Conservation (phyloP, 2,329 filamentous ascomycete species). For the Colletotrichum siamense region DNA sequence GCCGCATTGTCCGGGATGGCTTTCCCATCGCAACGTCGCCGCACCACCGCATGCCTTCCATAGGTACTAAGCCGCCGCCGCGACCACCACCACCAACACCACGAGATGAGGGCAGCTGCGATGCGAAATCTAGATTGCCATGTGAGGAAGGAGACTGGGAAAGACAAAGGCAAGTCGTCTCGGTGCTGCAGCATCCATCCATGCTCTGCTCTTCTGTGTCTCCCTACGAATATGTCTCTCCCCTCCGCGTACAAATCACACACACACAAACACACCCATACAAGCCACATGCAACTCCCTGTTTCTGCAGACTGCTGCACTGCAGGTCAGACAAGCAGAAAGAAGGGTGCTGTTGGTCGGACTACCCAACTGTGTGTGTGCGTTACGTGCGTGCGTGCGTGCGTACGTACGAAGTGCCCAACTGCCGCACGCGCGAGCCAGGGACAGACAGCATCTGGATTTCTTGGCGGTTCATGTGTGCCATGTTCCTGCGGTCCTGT, state of each 20-base stretch:
- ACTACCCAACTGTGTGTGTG: background rate
- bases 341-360: background rate
- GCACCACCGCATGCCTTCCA: background rate
- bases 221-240: background rate
- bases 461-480: background rate
- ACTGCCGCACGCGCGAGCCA: background rate
- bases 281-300: background rate
- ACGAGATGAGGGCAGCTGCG: background rate
- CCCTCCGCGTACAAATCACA: background rate
- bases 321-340: background rate
- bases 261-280: background rate
- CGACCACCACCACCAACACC: background rate
- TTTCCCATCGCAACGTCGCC: background rate
- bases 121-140: background rate
- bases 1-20: background rate
- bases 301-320: conserved; percentile 2
- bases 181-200: background rate
- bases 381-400: background rate
- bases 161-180: background rate
- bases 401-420: background rate
- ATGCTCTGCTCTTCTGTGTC: background rate
- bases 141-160: background rate
- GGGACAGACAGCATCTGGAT: background rate
- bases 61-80: background rate
- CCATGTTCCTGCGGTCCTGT: background rate